Evolutionary conservation across 495 filamentous ascomycete genomes (phyloP).

Genomic region (Xylaria scruposa): DNA sequence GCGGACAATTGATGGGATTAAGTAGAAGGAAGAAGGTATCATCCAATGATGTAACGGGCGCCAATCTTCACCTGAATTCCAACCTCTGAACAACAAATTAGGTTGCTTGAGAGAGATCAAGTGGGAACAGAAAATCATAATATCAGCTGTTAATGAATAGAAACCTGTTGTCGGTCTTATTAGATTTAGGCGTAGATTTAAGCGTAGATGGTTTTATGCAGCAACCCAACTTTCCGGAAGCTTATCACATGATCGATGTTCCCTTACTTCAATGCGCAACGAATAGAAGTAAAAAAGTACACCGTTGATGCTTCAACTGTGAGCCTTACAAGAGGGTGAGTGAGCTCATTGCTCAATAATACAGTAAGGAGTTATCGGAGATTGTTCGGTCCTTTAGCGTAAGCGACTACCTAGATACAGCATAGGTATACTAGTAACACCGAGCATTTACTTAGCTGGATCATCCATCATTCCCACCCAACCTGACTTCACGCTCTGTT

Average conservation of each 20-base stretch:
- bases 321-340: background rate
- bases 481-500: constrained; percentile 4
- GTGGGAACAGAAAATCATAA: background rate
- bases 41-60: background rate
- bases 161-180: background rate
- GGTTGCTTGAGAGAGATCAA: background rate
- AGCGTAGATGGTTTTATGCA: background rate
- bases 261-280: background rate
- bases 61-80: too few species aligned
- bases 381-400: constrained; percentile 5
- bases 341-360: background rate
- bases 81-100: background rate
- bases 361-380: constrained; percentile 18
- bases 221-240: too few species aligned
- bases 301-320: background rate
- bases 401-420: background rate
- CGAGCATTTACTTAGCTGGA: background rate
- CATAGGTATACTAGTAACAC: background rate
- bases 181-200: background rate
- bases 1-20: background rate
- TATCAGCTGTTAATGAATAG: background rate
- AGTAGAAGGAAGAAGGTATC: background rate
- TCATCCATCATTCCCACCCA: background rate
- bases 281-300: background rate
- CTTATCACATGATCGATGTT: background rate